These are phyloP conservation scores for Ambrosia artemisiifolia DNA, from an alignment of 129 eudicot genomes.

Conservation along the genomic window DNA sequence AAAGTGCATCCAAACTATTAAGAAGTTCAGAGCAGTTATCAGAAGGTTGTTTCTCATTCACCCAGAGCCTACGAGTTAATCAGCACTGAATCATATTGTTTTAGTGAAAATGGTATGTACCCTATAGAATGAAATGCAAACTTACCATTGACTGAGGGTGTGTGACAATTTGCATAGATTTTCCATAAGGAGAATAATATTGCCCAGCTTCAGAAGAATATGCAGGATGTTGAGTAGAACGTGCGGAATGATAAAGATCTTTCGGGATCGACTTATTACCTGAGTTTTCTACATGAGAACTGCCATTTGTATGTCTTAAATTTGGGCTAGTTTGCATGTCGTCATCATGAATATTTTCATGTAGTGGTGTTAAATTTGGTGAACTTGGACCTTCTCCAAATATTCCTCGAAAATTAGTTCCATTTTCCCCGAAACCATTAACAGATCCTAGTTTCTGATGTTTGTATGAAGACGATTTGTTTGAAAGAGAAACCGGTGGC, in stretches of 20 bases:
- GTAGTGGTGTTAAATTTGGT: conserved; percentile 46
- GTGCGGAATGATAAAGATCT: conserved; percentile 13
- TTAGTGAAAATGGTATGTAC: background rate
- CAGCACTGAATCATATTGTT: background rate
- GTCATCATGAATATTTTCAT: conserved; percentile 20
- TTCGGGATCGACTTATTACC: conserved; percentile 16
- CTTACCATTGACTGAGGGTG: conserved; percentile 27
- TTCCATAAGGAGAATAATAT: conserved; percentile 32
- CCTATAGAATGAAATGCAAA: background rate
- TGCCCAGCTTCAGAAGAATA: conserved; percentile 25
- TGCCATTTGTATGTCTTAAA: conserved; percentile 27
- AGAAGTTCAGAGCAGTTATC: background rate
- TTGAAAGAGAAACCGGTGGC: conserved; percentile 12
- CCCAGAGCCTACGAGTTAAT: background rate
- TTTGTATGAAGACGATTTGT: conserved; percentile 19
- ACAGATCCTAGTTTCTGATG: conserved; percentile 14
- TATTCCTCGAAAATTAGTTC: background rate
- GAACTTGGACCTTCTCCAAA: conserved; percentile 15
- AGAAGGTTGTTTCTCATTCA: background rate
- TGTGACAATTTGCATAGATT: conserved; percentile 26
- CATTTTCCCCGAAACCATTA: conserved; percentile 28
- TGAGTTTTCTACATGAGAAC: conserved; percentile 16
- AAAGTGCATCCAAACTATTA: background rate
- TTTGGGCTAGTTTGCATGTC: conserved; percentile 26
- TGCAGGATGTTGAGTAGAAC: background rate